Evolutionary conservation across 2,329 filamentous ascomycete genomes (phyloP).

Genomic region (Alternaria infectoria): DNA sequence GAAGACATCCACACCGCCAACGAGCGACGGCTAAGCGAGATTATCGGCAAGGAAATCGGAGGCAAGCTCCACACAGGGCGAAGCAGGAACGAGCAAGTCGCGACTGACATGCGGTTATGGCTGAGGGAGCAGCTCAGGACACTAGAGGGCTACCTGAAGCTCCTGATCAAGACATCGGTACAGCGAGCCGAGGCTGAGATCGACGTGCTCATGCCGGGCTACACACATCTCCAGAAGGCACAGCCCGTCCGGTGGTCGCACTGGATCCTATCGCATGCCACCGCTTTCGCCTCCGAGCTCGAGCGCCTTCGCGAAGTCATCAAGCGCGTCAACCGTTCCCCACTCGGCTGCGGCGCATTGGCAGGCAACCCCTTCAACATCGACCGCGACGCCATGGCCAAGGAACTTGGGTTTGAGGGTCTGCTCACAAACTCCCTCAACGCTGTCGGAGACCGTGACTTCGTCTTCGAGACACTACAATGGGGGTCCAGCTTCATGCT

Average conservation of each 20-base stretch:
- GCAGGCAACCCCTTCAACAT: conserved; percentile 84
- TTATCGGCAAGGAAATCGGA: conserved; percentile 83
- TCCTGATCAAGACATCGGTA: conserved; percentile 72
- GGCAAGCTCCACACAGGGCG: conserved; percentile 90
- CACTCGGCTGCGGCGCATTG: conserved; percentile 77
- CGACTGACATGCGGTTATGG: conserved; percentile 90
- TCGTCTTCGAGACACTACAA: conserved; percentile 80
- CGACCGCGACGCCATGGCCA: conserved; percentile 77
- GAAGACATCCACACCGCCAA: conserved; percentile 64
- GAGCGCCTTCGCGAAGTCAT: conserved; percentile 77
- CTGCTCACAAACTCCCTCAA: conserved; percentile 79
- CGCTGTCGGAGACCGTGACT: conserved; percentile 78
- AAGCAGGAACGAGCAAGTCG: conserved; percentile 89
- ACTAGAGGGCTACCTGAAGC: conserved; percentile 72
- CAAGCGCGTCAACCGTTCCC: conserved; percentile 73
- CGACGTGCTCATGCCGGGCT: conserved; percentile 82
- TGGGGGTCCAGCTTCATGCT: conserved; percentile 80
- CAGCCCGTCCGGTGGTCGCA: conserved; percentile 82
- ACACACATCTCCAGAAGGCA: conserved; percentile 85
- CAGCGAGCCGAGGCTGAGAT: conserved; percentile 76
- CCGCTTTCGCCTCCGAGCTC: conserved; percentile 74
- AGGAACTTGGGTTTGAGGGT: conserved; percentile 80
- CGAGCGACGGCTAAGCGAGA: conserved; percentile 68
- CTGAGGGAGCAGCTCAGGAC: conserved; percentile 74
- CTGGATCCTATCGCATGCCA: conserved; percentile 78